Conservation (phyloP, 306 rosid species). For the Quercus aquifolioides region DNA sequence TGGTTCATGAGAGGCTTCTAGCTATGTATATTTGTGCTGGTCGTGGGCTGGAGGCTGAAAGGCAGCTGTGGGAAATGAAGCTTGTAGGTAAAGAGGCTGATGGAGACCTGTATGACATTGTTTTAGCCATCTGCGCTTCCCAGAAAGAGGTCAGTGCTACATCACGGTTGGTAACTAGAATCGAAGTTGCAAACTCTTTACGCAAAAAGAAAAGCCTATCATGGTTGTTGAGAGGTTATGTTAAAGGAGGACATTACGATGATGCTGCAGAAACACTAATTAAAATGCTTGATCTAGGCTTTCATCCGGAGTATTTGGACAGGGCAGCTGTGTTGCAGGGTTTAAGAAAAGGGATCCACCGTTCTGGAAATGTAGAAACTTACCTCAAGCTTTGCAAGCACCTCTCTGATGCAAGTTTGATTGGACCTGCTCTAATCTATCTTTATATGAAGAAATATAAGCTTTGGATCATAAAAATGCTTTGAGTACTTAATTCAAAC, state of each 20-base stretch:
- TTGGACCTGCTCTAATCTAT: constrained; percentile 81
- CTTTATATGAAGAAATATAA: constrained; percentile 71
- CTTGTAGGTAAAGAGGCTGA: constrained; percentile 91
- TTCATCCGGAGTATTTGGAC: constrained; percentile 76
- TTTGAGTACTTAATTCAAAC: constrained; percentile 32
- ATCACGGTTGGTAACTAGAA: constrained; percentile 60
- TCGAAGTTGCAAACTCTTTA: constrained; percentile 57
- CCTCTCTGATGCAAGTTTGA: constrained; percentile 67
- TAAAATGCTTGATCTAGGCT: constrained; percentile 79
- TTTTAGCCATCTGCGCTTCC: constrained; percentile 90
- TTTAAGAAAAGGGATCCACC: constrained; percentile 62
- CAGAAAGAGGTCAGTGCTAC: constrained; percentile 69
- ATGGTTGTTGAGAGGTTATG: constrained; percentile 90
- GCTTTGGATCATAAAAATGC: constrained; percentile 80
- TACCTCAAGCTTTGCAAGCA: constrained; percentile 79
- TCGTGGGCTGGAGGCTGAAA: constrained; percentile 88
- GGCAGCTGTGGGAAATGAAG: constrained; percentile 93
- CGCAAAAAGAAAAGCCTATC: constrained; percentile 75
- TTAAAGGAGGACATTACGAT: constrained; percentile 83
- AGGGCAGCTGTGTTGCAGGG: constrained; percentile 85
- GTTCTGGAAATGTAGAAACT: constrained; percentile 50
- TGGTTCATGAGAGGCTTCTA: constrained; percentile 90
- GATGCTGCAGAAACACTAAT: constrained; percentile 83
- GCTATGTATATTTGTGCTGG: constrained; percentile 97
- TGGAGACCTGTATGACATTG: constrained; percentile 78